These are phyloP conservation scores for Cryptosporidium parvum DNA, from an alignment of 169 alveolate genomes.

Conservation along the genomic window DNA sequence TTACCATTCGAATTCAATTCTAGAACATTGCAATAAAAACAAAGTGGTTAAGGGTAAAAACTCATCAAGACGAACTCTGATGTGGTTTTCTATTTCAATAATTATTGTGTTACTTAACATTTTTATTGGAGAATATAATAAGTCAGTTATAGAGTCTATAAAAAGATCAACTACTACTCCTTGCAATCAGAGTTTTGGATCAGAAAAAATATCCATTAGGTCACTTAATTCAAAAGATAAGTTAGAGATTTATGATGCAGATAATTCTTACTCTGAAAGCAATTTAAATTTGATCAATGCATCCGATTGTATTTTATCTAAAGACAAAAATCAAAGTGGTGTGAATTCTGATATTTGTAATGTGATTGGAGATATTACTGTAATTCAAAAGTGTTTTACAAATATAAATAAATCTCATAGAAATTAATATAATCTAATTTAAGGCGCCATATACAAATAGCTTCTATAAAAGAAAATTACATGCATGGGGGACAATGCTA, in stretches of 20 bases:
- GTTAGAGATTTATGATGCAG: background rate
- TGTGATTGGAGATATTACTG: slow-evolving; percentile 61
- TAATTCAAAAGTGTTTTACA: slow-evolving; percentile 47
- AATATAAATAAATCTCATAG: background rate
- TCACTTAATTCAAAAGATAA: background rate
- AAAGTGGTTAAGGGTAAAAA: background rate
- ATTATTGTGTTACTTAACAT: background rate
- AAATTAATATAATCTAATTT: background rate
- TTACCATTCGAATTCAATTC: slow-evolving; percentile 11
- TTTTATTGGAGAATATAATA: background rate
- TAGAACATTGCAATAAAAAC: slow-evolving; percentile 17
- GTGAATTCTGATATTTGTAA: slow-evolving; percentile 38
- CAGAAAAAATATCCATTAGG: background rate
- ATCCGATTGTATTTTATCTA: slow-evolving; percentile 43
- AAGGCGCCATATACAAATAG: background rate
- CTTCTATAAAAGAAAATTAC: background rate
- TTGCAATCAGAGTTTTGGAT: background rate
- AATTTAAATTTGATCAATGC: slow-evolving; percentile 5
- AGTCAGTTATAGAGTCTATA: background rate
- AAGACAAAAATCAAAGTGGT: background rate
- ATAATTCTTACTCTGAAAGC: background rate
- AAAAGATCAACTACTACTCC: background rate
- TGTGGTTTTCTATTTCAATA: background rate
- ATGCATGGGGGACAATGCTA: background rate
- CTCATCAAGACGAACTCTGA: background rate